Percentiles rank a stretch among this genome's conserved stretches.
Conservation (phyloP, 331 rosid genomes). For the Acacia concinna region DNA sequence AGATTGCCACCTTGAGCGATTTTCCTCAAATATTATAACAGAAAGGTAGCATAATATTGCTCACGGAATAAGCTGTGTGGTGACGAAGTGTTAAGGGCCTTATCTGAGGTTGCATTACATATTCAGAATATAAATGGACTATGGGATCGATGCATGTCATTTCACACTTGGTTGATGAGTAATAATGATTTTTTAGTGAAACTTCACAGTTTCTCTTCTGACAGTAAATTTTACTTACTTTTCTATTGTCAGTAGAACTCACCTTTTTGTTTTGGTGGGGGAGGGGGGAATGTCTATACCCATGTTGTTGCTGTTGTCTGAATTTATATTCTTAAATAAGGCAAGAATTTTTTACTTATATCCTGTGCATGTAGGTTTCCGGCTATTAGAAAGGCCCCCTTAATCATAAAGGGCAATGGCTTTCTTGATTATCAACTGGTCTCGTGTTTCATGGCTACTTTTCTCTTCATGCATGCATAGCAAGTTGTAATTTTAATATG, state of each 20-base stretch:
- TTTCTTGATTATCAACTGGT: not conserved
- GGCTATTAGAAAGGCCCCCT: not conserved
- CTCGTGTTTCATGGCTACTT: not conserved
- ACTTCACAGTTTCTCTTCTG: not conserved
- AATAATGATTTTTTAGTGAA: not conserved
- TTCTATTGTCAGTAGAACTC: constrained; percentile 7
- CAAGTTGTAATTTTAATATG: constrained; percentile 7
- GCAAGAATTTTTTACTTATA: not conserved
- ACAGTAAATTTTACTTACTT: not conserved
- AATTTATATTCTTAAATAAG: not conserved
- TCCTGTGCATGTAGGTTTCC: not conserved
- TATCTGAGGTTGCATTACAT: not conserved
- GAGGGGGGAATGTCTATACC: not conserved
- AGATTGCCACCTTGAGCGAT: constrained; percentile 18
- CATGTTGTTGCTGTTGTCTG: not conserved
- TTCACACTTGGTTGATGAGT: constrained; percentile 5
- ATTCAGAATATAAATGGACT: not conserved
- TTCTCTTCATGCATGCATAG: not conserved
- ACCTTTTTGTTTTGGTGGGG: not conserved
- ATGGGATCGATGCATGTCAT: not conserved
- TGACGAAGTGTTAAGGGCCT: constrained; percentile 10
- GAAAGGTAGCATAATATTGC: constrained; percentile 3
- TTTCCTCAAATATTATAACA: not conserved
- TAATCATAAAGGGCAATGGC: not conserved
- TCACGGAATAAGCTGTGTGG: not conserved